Evolutionary conservation across 768 basidiomycete genomes (phyloP).

Genomic region (Trametes cingulata): DNA sequence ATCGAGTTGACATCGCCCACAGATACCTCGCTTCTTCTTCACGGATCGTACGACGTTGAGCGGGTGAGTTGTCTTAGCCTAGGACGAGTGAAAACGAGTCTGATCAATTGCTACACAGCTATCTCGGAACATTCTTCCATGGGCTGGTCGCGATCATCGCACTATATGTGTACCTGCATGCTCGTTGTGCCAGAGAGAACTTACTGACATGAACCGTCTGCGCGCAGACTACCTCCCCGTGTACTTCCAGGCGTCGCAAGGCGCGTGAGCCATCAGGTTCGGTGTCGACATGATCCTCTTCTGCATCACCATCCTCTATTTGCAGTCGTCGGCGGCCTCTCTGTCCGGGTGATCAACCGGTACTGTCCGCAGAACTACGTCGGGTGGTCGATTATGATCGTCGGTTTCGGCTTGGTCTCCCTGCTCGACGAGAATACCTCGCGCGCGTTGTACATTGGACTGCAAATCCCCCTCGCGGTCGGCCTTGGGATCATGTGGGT

Average conservation of each 20-base stretch:
- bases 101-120: constrained; percentile 18
- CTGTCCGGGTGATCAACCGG: constrained; percentile 29
- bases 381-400: constrained; percentile 18
- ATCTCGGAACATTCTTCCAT: constrained; percentile 29
- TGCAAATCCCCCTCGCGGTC: constrained; percentile 25
- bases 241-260: constrained; percentile 47
- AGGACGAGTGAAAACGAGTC: neutral
- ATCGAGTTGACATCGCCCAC: too few relatives aligned
- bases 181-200: neutral
- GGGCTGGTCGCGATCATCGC: constrained; percentile 3
- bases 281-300: constrained; percentile 37
- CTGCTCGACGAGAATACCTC: constrained; percentile 27
- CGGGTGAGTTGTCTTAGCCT: neutral
- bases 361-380: constrained; percentile 37
- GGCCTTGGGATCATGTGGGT: constrained; percentile 5
- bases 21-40: constrained; percentile 1
- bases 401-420: constrained; percentile 24
- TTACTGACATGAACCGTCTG: neutral
- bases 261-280: constrained; percentile 36
- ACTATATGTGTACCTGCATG: neutral
- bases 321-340: constrained; percentile 38
- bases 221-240: constrained; percentile 41
- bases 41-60: constrained; percentile 10
- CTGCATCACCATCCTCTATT: too few relatives aligned
- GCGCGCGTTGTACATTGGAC: constrained; percentile 25